Evolutionary conservation across 192 early-diverging fungal genomes (phyloP).

Genomic region (Coemansia sp.): DNA sequence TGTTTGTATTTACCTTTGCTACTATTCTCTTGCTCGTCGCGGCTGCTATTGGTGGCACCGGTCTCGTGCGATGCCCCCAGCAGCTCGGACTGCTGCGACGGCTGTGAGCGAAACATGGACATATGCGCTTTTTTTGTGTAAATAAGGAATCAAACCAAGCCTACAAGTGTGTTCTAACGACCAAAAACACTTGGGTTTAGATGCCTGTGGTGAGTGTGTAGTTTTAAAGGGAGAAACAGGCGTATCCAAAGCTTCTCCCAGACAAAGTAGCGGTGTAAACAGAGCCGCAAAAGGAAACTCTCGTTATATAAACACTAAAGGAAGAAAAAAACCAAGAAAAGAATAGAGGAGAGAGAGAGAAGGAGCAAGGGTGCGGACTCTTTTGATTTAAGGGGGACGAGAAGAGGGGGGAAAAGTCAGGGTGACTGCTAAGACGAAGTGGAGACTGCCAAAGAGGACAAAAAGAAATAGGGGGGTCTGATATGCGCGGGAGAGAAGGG

Average conservation of each 20-base stretch:
- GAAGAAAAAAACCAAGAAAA: neutral
- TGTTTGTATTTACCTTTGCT: constrained; percentile 38
- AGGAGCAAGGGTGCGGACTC: constrained; percentile 7
- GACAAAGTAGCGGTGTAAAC: too few species aligned
- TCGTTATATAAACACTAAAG: too few species aligned
- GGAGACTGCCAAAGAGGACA: constrained; percentile 15
- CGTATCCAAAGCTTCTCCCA: too few species aligned
- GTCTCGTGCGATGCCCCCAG: constrained; percentile 4
- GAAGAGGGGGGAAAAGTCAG: constrained; percentile 2
- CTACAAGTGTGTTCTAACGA: neutral
- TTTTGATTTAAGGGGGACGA: constrained; percentile 4
- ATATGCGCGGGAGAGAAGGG: constrained; percentile 4
- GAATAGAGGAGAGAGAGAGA: neutral
- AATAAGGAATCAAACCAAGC: neutral
- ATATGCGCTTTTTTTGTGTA: neutral
- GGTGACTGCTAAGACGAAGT: constrained; percentile 26
- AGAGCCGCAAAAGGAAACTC: too few species aligned
- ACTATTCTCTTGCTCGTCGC: constrained; percentile 14
- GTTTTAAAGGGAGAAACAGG: neutral
- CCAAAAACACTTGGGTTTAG: too few species aligned
- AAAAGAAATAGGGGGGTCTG: constrained; percentile 2
- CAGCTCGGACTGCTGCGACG: constrained; percentile 10
- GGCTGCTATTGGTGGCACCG: constrained; percentile 10
- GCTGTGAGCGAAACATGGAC: constrained; percentile 23
- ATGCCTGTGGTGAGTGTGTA: neutral